Evolutionary conservation across 495 filamentous ascomycete genomes (phyloP).

Genomic region (Amniculicola lignicola): DNA sequence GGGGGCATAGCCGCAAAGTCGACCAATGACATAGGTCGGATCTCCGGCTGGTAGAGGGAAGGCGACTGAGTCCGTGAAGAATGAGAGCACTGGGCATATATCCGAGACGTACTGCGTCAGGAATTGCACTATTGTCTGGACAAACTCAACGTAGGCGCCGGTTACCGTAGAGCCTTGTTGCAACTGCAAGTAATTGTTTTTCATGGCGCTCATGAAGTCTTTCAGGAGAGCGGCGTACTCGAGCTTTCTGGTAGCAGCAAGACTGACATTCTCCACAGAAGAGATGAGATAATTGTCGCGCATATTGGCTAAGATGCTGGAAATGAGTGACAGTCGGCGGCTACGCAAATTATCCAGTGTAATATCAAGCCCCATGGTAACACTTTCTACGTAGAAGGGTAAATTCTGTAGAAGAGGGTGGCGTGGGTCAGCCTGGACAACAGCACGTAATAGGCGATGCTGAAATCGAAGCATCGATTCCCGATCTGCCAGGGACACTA

Average conservation of each 20-base stretch:
- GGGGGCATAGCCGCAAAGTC: slow-evolving; percentile 61
- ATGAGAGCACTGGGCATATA: slow-evolving; percentile 60
- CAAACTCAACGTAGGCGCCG: slow-evolving; percentile 65
- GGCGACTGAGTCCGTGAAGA: slow-evolving; percentile 63
- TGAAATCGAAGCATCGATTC: slow-evolving; percentile 66
- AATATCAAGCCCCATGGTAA: slow-evolving; percentile 48
- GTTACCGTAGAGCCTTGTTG: slow-evolving; percentile 44
- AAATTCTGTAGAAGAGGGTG: slow-evolving; percentile 59
- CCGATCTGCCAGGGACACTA: slow-evolving; percentile 62
- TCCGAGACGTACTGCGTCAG: slow-evolving; percentile 64
- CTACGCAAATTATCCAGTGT: slow-evolving; percentile 53
- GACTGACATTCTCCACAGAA: slow-evolving; percentile 24
- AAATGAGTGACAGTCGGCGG: slow-evolving; percentile 59
- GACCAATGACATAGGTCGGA: slow-evolving; percentile 66
- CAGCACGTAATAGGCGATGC: slow-evolving; percentile 55
- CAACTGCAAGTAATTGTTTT: slow-evolving; percentile 62
- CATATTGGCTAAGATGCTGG: slow-evolving; percentile 64
- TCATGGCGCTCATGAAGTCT: slow-evolving; percentile 64
- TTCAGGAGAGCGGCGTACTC: slow-evolving; percentile 57
- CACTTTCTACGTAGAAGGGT: slow-evolving; percentile 53
- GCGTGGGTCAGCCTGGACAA: slow-evolving; percentile 50
- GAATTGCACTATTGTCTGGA: slow-evolving; percentile 60
- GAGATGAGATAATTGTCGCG: slow-evolving; percentile 37
- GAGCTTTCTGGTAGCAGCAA: slow-evolving; percentile 45
- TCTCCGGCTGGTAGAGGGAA: slow-evolving; percentile 66